Evolutionary conservation across 1,284 basidiomycete species (phyloP), one percentile per base, ranked within the genome.

Genomic region (Ustilago hordei): DNA sequence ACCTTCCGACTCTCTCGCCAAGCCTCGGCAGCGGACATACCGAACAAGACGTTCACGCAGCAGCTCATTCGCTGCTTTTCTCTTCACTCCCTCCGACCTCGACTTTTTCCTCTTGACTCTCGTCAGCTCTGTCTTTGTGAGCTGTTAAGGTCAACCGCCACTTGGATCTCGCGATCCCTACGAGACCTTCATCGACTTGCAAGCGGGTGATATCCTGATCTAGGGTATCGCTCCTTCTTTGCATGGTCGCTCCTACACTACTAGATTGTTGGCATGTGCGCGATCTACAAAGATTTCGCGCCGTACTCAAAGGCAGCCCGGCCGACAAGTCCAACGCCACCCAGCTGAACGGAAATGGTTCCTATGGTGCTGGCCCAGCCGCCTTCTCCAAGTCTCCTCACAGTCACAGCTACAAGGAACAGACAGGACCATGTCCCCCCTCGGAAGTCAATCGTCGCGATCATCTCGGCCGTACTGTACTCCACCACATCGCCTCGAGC

Each of bases 401-500:
- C 55, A 73, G 69, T 2, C 75, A 77, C 52, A 73, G 69, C 58
- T 63, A 68, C 58, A 61, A 66, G 56, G 64, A 73, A 41, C 47
- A 57, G 11, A 17, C 64, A 23, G 81, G 75, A 4, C 83, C 83
- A 35, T 84, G 82, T 61, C 66, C 84, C 28, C 82, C 83, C 8
- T 58, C 82, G 11, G 91, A 93, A 84, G 90, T 95, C 56, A 95
- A 95, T 81, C 89, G 91, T 3, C 88, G 90, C 36, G 93, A 95
- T 84, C 85, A 88, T 79, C 88, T 92, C 32, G 93, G 93, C 8
- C 88, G 92, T 61, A 93, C 94, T 0, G 92, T 93, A 1, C 89
- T 98, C 8, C 96, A 98, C 85, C 90, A 95, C 53, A 87, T 89
- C 15, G 93, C 92, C 0, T 92, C 92, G 60, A 87, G 91, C 9